These are phyloP conservation scores for Eutrema yunnanense DNA, from an alignment of 345 rosid species.

Conservation along the genomic window DNA sequence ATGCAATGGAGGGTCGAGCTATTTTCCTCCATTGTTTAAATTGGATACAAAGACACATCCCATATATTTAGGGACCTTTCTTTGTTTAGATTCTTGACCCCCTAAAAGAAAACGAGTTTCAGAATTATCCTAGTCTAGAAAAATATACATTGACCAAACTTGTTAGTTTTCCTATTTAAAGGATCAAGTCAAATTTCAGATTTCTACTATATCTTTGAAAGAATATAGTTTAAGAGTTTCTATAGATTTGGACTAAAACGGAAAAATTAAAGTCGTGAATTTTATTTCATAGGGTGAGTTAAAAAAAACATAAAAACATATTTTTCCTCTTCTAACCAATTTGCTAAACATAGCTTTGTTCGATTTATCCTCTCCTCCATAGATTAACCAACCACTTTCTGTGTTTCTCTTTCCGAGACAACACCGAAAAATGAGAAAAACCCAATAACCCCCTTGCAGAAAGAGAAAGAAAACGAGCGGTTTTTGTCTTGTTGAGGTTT, in stretches of 20 bases:
- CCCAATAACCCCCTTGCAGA: conserved; percentile 1
- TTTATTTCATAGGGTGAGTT: not conserved
- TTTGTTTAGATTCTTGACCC: conserved; percentile 27
- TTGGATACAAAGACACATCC: conserved; percentile 25
- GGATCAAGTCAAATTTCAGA: not conserved
- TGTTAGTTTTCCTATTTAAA: conserved; percentile 16
- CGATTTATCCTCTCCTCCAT: conserved; percentile 25
- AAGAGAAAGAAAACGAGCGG: not conserved
- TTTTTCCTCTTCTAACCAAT: not conserved
- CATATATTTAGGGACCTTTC: conserved; percentile 17
- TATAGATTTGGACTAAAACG: not conserved
- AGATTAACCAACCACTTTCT: conserved; percentile 5
- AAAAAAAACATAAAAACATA: not conserved
- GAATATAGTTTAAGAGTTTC: not conserved
- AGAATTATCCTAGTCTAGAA: conserved; percentile 11
- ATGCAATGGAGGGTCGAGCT: conserved; percentile 19
- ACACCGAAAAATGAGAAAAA: conserved; percentile 8
- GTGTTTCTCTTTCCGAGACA: conserved; percentile 30
- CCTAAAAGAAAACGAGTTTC: conserved; percentile 8
- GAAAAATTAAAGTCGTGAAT: not conserved
- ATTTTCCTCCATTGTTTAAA: conserved; percentile 32
- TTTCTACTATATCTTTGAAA: not conserved
- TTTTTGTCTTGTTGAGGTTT: conserved; percentile 13
- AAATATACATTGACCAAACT: conserved; percentile 18
- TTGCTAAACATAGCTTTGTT: conserved; percentile 24